These are phyloP conservation scores for Pulveroboletus sp. DNA, from an alignment of 768 basidiomycete genomes.

Conservation along the genomic window DNA sequence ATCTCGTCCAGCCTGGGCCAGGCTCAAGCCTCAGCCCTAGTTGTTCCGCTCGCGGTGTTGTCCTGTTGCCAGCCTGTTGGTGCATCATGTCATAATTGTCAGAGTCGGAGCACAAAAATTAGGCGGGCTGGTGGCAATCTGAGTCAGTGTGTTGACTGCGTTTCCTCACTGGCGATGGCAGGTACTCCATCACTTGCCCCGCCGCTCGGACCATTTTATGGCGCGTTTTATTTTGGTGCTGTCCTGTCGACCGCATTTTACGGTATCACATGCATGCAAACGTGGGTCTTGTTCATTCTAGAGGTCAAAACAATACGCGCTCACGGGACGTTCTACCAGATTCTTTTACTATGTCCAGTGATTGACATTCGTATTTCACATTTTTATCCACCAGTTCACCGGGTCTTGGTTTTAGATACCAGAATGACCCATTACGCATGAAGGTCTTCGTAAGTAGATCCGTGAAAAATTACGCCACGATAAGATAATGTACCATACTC, in stretches of 20 bases:
- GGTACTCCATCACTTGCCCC: background rate
- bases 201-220: background rate
- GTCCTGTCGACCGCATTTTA: background rate
- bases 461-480: background rate
- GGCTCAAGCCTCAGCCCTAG: too few relatives aligned
- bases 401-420: background rate
- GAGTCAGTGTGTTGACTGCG: too few relatives aligned
- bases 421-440: background rate
- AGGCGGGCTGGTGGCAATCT: too few relatives aligned
- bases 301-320: background rate
- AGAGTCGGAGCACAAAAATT: too few relatives aligned
- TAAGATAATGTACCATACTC: background rate
- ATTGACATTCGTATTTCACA: background rate
- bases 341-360: constrained; percentile 3
- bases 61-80: too few relatives aligned
- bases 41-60: too few relatives aligned
- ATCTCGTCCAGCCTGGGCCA: too few relatives aligned
- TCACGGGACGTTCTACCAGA: background rate
- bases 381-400: background rate
- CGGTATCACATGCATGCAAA: constrained; percentile 1
- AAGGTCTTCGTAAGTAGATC: background rate
- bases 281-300: background rate
- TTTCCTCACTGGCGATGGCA: background rate
- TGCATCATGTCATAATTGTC: too few relatives aligned
- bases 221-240: background rate